phyloP scores from a whole-genome alignment of 352 stramenopile genomes.

The Globisporangium viniferum region DNA sequence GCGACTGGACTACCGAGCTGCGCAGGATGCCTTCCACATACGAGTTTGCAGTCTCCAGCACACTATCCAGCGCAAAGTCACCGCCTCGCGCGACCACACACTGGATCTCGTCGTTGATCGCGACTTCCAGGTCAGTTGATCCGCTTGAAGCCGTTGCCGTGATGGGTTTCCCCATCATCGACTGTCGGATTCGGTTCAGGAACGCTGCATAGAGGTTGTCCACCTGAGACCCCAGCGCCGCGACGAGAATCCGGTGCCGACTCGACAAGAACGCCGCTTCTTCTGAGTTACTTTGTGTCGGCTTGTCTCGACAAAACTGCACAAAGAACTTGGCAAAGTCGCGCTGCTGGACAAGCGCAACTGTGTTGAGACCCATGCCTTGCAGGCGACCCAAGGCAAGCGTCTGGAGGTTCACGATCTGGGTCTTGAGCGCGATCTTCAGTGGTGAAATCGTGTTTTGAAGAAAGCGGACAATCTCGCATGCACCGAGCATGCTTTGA shows the following conservation, averaged over 20 bases:
- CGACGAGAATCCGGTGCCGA: constrained; percentile 33
- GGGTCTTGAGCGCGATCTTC: constrained; percentile 44
- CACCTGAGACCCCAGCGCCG: constrained; percentile 36
- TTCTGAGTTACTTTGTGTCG: constrained; percentile 20
- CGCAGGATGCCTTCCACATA: constrained; percentile 35
- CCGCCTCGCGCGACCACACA: constrained; percentile 32
- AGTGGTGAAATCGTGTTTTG: constrained; percentile 45
- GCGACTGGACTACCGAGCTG: constrained; percentile 39
- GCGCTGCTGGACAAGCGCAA: constrained; percentile 59
- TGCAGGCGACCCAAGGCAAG: constrained; percentile 49
- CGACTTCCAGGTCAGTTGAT: constrained; percentile 37
- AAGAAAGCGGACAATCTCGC: constrained; percentile 64
- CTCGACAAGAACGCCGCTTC: constrained; percentile 39
- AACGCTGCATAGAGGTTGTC: constrained; percentile 49
- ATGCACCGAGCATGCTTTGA: constrained; percentile 64
- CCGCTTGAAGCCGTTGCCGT: neutral
- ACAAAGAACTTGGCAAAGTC: constrained; percentile 48
- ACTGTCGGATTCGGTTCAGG: constrained; percentile 31
- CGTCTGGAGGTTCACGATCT: constrained; percentile 55
- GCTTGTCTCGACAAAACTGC: constrained; percentile 35
- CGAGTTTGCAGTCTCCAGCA: constrained; percentile 42
- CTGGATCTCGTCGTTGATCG: constrained; percentile 50
- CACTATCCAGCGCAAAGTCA: constrained; percentile 30
- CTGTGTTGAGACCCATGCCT: constrained; percentile 43
- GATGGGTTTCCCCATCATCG: constrained; percentile 23